Evolutionary conservation across 1,284 basidiomycete species (phyloP), one percentile per base, ranked within the genome.

Genomic region (Cerioporus squamosus): DNA sequence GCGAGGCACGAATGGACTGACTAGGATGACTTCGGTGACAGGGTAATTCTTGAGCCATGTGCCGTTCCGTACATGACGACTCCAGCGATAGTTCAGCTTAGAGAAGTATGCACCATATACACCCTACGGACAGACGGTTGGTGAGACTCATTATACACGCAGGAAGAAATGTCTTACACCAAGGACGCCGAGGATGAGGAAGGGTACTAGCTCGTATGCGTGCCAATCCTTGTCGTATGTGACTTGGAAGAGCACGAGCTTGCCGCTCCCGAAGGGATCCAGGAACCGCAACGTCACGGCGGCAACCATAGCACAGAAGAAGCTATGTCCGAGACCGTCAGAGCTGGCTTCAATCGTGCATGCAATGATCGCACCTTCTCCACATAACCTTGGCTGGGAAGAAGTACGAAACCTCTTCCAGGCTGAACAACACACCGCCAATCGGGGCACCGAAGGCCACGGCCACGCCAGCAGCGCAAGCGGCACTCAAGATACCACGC

Each of bases 301-400:
- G 0, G 95, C 95, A 64, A 97, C 91, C 83, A 95, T 95, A 0
- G 95, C 95, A 69, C 94, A 97, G 78, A 95, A 97, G 77, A 97
- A 97, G 65, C 92, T 88, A 68, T 20, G 20, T 10, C 5, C 29
- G 36, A 47, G 23, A 42, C 20, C 31, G 23, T 53, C 9, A 23
- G 18, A 7, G 29, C 15, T 2, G 5, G 8, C 8, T 33, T 9
- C 8, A 5, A 5, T 31, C 1, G 12, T 17, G 3, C 12, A 22
- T 24, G 15, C 24, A 18, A 3, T 55, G 38, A 14, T 62, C 74
- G 52, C 66, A 93, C 92, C 91, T 93, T 77, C 93, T 81, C 94
- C 93, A 96, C 93, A 96, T 91, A 59, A 91, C 93, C 77, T 97
- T 95, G 0, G 95, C 90, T 14, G 95, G 95, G 72, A 98, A 98